Conservation (phyloP, 192 early-diverging fungal genomes). For the Geranomyces variabilis region DNA sequence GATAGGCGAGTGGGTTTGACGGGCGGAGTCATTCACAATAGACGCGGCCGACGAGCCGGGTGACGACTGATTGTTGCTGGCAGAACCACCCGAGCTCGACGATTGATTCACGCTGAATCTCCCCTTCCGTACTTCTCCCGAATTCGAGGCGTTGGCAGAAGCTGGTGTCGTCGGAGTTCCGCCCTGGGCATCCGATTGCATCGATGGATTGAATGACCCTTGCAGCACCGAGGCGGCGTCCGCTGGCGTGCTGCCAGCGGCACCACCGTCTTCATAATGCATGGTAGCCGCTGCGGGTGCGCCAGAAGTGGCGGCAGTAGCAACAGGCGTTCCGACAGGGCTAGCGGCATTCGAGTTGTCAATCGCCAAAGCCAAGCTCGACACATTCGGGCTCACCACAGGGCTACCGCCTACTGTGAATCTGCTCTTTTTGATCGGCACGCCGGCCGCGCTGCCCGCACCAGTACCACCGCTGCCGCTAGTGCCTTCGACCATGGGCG, state of each 20-base stretch:
- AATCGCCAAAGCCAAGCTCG: background rate
- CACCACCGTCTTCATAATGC: no score
- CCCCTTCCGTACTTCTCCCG: conserved; percentile 58
- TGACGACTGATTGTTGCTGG: background rate
- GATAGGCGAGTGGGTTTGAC: background rate
- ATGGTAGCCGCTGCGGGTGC: background rate
- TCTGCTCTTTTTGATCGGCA: conserved; percentile 21
- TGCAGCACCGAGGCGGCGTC: no score
- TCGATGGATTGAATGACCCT: no score
- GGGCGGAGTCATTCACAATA: no score
- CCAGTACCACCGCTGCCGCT: background rate
- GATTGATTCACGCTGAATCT: conserved; percentile 68
- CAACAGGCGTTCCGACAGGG: background rate
- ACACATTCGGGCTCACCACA: conserved; percentile 1
- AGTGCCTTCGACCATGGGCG: conserved; percentile 8
- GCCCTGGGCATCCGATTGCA: no score
- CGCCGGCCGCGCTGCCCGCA: background rate
- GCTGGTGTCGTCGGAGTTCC: background rate
- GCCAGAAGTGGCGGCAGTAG: background rate
- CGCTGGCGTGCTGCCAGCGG: no score
- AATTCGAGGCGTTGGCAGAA: conserved; percentile 9
- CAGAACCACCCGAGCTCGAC: background rate
- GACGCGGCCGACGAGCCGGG: background rate
- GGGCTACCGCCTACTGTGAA: conserved; percentile 14
- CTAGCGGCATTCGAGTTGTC: background rate